These are phyloP conservation scores for Linnemannia hyalina DNA, from an alignment of 192 early-diverging fungal species.

Conservation along the genomic window DNA sequence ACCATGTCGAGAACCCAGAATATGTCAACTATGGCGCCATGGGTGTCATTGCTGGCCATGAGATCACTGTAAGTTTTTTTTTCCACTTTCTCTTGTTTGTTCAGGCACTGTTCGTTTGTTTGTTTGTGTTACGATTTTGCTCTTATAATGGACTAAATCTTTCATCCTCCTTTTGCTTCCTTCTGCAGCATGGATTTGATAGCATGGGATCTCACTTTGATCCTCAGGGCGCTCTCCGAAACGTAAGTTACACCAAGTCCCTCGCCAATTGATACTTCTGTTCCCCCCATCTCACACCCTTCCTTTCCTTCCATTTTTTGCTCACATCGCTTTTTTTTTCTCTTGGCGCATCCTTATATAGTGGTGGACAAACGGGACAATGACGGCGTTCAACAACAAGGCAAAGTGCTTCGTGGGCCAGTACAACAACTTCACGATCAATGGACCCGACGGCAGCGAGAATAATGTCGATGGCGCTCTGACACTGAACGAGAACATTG, in stretches of 20 bases:
- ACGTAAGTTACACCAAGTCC: slow-evolving; percentile 5
- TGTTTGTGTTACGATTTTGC: neutral
- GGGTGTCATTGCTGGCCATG: slow-evolving; percentile 77
- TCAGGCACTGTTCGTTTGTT: neutral
- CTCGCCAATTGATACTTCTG: neutral
- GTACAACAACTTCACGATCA: slow-evolving; percentile 66
- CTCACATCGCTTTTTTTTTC: neutral
- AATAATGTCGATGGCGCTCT: slow-evolving; percentile 63
- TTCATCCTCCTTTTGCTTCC: neutral
- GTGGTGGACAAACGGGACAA: slow-evolving; percentile 79
- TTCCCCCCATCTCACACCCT: neutral
- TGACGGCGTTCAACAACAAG: slow-evolving; percentile 59
- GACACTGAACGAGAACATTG: slow-evolving; percentile 75
- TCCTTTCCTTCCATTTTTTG: neutral
- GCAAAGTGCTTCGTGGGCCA: slow-evolving; percentile 76
- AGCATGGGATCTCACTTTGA: slow-evolving; percentile 63
- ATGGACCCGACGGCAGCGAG: slow-evolving; percentile 38
- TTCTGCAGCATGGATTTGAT: slow-evolving; percentile 64
- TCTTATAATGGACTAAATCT: neutral
- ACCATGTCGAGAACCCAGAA: slow-evolving; percentile 60
- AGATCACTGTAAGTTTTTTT: slow-evolving; percentile 62
- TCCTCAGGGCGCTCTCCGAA: neutral
- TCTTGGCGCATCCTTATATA: neutral
- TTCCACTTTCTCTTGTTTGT: neutral
- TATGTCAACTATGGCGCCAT: slow-evolving; percentile 75